phyloP scores from a whole-genome alignment of 148 eudicot species.

The Oxyria digyna region DNA sequence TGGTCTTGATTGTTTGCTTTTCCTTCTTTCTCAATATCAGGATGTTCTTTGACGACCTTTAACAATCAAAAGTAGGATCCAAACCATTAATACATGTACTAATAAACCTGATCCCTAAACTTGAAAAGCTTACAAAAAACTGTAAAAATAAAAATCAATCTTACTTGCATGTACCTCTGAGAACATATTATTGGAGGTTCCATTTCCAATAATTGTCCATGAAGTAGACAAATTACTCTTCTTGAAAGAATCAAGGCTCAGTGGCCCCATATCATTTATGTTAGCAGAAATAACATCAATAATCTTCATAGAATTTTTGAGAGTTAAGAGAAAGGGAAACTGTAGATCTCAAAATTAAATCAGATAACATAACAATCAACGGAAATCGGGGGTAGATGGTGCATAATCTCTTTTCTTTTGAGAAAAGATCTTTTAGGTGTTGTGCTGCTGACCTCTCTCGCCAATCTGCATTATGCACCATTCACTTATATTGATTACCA shows the following conservation, averaged over 20 bases:
- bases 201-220: slow-evolving; percentile 48
- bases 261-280: slow-evolving; percentile 59
- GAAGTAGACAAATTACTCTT: slow-evolving; percentile 59
- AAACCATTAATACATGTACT: too few species aligned
- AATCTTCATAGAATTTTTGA: slow-evolving; percentile 32
- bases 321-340: background rate
- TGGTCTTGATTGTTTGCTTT: slow-evolving; percentile 28
- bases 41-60: slow-evolving; percentile 26
- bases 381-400: background rate
- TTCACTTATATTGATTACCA: slow-evolving; percentile 3
- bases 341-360: background rate
- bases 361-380: background rate
- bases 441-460: slow-evolving; percentile 53
- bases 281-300: slow-evolving; percentile 55
- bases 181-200: slow-evolving; percentile 16
- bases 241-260: slow-evolving; percentile 55
- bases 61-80: slow-evolving; percentile 2
- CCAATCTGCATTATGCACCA: slow-evolving; percentile 59
- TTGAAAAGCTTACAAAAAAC: background rate
- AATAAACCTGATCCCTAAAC: too few species aligned
- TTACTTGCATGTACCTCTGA: slow-evolving; percentile 16
- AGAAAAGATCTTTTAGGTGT: slow-evolving; percentile 55
- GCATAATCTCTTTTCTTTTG: slow-evolving; percentile 50
- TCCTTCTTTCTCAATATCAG: slow-evolving; percentile 30
- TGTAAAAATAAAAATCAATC: background rate